Conservation (phyloP, 2,329 filamentous ascomycete species). For the Sporothrix mexicana region DNA sequence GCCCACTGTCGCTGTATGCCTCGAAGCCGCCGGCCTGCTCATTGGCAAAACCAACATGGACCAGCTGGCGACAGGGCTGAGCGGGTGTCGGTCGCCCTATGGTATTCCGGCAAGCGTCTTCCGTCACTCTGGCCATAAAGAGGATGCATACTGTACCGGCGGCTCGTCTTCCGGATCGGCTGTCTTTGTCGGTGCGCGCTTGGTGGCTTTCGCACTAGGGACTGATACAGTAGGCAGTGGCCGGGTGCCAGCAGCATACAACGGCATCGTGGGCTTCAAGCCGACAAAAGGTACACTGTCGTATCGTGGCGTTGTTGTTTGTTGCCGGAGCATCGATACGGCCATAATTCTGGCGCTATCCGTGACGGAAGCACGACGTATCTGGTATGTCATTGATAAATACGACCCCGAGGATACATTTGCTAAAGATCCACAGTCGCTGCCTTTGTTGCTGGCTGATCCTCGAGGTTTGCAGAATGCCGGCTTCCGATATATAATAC, state of each 20-base stretch:
- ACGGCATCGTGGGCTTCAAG: conserved; percentile 59
- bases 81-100: conserved; percentile 61
- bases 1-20: conserved; percentile 53
- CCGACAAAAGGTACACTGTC: conserved; percentile 59
- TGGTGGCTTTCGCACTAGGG: conserved; percentile 62
- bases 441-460: conserved; percentile 38
- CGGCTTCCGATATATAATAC: conserved; percentile 55
- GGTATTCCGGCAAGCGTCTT: conserved; percentile 53
- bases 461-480: conserved; percentile 37
- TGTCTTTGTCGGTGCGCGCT: conserved; percentile 58
- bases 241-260: conserved; percentile 59
- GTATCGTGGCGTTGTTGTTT: conserved; percentile 48
- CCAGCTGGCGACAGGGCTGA: conserved; percentile 66
- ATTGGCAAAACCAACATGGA: conserved; percentile 66
- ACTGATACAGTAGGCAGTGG: conserved; percentile 63
- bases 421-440: conserved; percentile 49
- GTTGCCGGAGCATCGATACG: conserved; percentile 33
- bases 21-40: conserved; percentile 59
- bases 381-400: conserved; percentile 55
- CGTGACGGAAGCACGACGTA: conserved; percentile 49
- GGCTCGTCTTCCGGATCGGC: conserved; percentile 63
- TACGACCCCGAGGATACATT: conserved; percentile 57
- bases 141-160: conserved; percentile 45
- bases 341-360: conserved; percentile 38
- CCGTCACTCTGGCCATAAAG: conserved; percentile 33